A percentile compares a stretch with the other conserved stretches of the same genome.
Evolutionary conservation across 2,329 filamentous ascomycete species (phyloP).

Genomic region (Pyricularia pennisetigena): DNA sequence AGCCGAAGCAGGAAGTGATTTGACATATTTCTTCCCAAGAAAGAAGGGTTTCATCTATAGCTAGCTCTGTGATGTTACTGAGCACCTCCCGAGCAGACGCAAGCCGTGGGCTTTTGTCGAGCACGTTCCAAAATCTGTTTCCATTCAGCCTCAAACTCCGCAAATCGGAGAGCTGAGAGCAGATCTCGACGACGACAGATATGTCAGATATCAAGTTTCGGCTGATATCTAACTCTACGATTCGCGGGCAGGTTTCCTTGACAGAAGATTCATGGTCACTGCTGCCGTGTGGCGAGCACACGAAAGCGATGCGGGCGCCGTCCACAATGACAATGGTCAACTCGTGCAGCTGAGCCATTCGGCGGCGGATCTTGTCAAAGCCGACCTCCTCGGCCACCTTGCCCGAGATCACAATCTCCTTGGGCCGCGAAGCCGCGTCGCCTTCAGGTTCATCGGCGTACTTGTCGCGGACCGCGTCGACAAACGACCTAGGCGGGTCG

Average conservation of each 20-base stretch:
- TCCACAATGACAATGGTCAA: constrained; percentile 77
- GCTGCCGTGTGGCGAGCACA: constrained; percentile 18
- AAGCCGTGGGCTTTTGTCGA: constrained; percentile 12
- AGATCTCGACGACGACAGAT: constrained; percentile 59
- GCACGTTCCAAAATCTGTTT: constrained; percentile 5
- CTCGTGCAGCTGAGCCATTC: constrained; percentile 69
- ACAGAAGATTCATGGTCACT: constrained; percentile 28
- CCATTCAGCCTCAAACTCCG: constrained; percentile 58
- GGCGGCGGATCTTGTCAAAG: constrained; percentile 81
- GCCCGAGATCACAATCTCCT: constrained; percentile 58
- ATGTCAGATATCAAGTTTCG: constrained; percentile 69
- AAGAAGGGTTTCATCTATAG: constrained; percentile 58
- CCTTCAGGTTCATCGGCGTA: constrained; percentile 55
- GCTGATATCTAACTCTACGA: constrained; percentile 75
- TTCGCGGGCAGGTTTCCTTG: constrained; percentile 47
- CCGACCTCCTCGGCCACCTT: constrained; percentile 92
- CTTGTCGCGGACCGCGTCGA: constrained; percentile 72
- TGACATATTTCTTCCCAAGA: constrained; percentile 53
- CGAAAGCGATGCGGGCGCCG: constrained; percentile 50
- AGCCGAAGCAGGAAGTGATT: constrained; percentile 41
- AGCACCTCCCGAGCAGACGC: constrained; percentile 30
- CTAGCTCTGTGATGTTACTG: constrained; percentile 45
- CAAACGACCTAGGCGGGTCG: constrained; percentile 62
- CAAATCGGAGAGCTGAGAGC: constrained; percentile 56
- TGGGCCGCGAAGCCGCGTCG: constrained; percentile 9